These are phyloP conservation scores for Cyclotella cryptica DNA, from an alignment of 108 stramenopile species.

Conservation along the genomic window DNA sequence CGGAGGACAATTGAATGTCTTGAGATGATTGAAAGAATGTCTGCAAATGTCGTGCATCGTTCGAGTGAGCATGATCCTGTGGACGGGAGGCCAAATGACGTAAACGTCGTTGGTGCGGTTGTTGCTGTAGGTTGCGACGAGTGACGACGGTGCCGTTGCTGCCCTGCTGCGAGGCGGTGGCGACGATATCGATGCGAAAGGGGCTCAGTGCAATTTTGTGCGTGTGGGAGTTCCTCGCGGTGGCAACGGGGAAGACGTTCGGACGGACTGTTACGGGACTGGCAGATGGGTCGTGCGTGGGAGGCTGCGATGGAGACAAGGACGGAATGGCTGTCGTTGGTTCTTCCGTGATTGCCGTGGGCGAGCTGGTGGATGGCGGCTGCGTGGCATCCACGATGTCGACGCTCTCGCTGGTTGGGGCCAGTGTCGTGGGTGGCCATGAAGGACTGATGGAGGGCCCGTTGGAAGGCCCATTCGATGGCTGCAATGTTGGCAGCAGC, in stretches of 20 bases:
- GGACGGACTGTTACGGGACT: background rate
- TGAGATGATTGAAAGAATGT: background rate
- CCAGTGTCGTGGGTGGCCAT: background rate
- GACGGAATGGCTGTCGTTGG: too few species aligned
- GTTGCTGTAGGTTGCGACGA: background rate
- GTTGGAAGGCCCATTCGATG: background rate
- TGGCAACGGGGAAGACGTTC: too few species aligned
- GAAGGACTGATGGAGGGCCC: background rate
- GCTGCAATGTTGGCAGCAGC: background rate
- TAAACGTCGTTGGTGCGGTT: background rate
- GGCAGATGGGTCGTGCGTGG: background rate
- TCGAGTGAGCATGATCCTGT: too few species aligned
- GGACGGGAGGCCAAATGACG: too few species aligned
- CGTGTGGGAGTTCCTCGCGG: background rate
- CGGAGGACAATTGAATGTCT: background rate
- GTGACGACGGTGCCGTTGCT: too few species aligned
- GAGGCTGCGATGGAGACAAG: too few species aligned
- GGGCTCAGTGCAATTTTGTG: background rate
- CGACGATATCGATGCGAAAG: conserved; percentile 2
- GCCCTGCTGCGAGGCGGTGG: background rate
- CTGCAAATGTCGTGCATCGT: background rate
- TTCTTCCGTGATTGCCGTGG: too few species aligned
- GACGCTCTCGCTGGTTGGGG: background rate
- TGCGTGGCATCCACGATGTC: too few species aligned
- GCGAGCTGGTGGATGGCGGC: too few species aligned